phyloP scores from a whole-genome alignment of 257 asterid species.

The Solanum commersonii region DNA sequence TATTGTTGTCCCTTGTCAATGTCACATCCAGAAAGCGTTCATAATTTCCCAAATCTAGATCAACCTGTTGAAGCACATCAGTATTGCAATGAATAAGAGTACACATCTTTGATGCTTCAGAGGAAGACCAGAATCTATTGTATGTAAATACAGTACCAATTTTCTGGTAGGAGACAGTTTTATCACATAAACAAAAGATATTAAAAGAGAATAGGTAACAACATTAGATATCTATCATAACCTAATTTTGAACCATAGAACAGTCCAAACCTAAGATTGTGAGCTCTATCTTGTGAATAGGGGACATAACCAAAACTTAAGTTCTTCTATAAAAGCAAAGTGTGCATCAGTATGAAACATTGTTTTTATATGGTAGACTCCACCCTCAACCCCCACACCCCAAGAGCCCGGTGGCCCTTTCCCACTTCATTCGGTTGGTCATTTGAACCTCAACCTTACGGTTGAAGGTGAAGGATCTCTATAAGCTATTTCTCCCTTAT shows the following conservation, averaged over 20 bases:
- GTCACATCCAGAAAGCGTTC: slow-evolving; percentile 91
- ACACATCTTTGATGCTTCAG: background rate
- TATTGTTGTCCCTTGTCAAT: slow-evolving; percentile 89
- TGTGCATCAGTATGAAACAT: background rate
- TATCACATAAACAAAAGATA: background rate
- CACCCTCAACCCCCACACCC: background rate
- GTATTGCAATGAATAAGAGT: background rate
- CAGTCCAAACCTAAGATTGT: background rate
- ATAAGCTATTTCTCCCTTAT: background rate
- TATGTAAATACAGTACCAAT: background rate
- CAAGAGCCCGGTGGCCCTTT: background rate
- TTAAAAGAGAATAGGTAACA: background rate
- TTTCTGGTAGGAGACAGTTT: background rate
- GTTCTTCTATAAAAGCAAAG: background rate
- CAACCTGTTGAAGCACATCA: slow-evolving; percentile 50
- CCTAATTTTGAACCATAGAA: background rate
- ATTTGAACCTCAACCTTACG: background rate
- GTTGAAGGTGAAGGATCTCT: background rate
- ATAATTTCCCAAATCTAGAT: slow-evolving; percentile 94
- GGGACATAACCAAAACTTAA: background rate
- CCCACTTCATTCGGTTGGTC: background rate
- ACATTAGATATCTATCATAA: background rate
- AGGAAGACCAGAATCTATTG: background rate
- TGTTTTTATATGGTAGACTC: background rate
- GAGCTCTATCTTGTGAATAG: background rate